Evolutionary conservation across 768 basidiomycete species (phyloP).

Genomic region (Macrolepiota fuliginosa): DNA sequence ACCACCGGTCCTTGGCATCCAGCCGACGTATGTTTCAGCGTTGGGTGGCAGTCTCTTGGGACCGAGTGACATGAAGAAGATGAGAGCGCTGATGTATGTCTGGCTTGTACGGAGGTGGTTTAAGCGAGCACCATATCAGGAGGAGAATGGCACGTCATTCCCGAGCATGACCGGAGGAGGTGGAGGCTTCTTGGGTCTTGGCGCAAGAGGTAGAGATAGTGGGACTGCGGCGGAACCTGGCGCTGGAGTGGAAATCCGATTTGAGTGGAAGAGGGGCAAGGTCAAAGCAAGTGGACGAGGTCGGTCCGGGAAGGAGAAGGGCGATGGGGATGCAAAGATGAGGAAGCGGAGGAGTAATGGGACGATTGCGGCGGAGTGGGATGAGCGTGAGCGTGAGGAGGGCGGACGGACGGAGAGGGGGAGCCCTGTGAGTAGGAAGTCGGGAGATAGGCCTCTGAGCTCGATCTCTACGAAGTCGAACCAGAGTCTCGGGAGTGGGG

Average conservation of each 20-base stretch:
- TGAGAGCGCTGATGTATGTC: constrained; percentile 57
- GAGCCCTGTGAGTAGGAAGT: constrained; percentile 2
- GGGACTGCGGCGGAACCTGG: constrained; percentile 16
- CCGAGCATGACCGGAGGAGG: neutral
- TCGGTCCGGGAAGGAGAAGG: constrained; percentile 21
- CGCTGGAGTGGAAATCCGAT: constrained; percentile 62
- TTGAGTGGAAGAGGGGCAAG: constrained; percentile 74
- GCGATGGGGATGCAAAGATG: constrained; percentile 13
- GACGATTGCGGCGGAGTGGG: neutral
- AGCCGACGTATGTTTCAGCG: constrained; percentile 59
- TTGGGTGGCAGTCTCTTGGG: constrained; percentile 5
- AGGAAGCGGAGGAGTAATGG: neutral
- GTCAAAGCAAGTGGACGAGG: constrained; percentile 26
- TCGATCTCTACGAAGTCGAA: constrained; percentile 26
- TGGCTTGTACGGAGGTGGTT: constrained; percentile 80
- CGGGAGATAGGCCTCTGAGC: constrained; percentile 27
- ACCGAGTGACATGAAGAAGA: constrained; percentile 17
- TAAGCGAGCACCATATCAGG: constrained; percentile 33
- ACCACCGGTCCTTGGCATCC: constrained; percentile 59
- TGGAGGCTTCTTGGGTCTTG: constrained; percentile 11
- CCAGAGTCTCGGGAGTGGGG: constrained; percentile 32
- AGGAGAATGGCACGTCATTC: neutral
- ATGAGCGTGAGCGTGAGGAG: neutral
- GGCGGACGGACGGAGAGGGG: constrained; percentile 5
- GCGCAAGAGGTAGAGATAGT: constrained; percentile 7